Percentiles rank a stretch among this genome's conserved stretches.
Conservation (phyloP, 306 rosid genomes). For the Ziziphus jujuba region DNA sequence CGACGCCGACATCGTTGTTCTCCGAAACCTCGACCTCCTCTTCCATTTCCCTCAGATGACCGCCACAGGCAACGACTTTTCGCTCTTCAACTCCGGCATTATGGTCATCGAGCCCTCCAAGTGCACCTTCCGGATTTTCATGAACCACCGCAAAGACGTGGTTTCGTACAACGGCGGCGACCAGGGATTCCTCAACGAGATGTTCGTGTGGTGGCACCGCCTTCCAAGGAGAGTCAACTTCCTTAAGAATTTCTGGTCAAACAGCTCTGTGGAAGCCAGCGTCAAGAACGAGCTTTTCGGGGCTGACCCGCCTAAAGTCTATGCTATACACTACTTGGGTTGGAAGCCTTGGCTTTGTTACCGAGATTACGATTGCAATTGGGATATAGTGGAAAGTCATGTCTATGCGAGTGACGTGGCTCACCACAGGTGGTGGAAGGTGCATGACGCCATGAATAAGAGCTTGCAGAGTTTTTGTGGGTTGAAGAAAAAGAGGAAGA, state of each 20-base stretch:
- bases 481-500: constrained; percentile 59
- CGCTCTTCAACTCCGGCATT: constrained; percentile 84
- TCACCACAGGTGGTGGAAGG: constrained; percentile 77
- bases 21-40: constrained; percentile 77
- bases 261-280: constrained; percentile 56
- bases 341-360: constrained; percentile 92
- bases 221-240: constrained; percentile 78
- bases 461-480: constrained; percentile 58
- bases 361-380: constrained; percentile 90
- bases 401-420: constrained; percentile 96
- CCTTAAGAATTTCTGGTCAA: constrained; percentile 88
- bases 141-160: constrained; percentile 50
- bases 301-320: constrained; percentile 72
- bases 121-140: constrained; percentile 63
- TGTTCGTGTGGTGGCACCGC: constrained; percentile 99
- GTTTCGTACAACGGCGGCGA: constrained; percentile 92
- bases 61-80: constrained; percentile 81
- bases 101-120: constrained; percentile 94
- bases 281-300: constrained; percentile 66
- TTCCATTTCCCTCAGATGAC: constrained; percentile 87
- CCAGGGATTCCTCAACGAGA: constrained; percentile 87
- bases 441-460: constrained; percentile 60
- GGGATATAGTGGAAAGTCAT: constrained; percentile 60
- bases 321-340: constrained; percentile 75
- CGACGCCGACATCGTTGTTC: constrained; percentile 81